Evolutionary conservation across 2,329 filamentous ascomycete genomes (phyloP).

Genomic region (Akanthomyces dipterigenus): DNA sequence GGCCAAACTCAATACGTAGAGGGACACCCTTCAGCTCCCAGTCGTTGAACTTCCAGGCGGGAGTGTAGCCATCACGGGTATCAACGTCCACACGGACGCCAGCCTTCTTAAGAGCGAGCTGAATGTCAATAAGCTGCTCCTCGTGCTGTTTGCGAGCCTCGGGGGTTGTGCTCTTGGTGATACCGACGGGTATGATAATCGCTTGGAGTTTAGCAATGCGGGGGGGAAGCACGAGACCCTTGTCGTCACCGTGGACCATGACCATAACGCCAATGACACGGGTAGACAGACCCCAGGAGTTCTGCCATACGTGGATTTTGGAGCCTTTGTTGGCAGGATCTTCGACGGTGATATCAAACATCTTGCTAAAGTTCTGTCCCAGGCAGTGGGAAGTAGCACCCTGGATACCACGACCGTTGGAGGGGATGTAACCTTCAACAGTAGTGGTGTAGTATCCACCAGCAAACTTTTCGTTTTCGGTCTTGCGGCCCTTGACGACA

Average conservation of each 20-base stretch:
- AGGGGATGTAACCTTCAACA: constrained; percentile 92
- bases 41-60: constrained; percentile 98
- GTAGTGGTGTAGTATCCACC: constrained; percentile 96
- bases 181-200: constrained; percentile 84
- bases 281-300: constrained; percentile 97
- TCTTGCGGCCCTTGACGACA: constrained; percentile 89
- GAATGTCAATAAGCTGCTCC: constrained; percentile 67
- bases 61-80: constrained; percentile 82
- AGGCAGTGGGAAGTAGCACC: constrained; percentile 91
- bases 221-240: constrained; percentile 88
- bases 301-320: constrained; percentile 90
- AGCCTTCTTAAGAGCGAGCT: constrained; percentile 60
- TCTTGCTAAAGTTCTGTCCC: constrained; percentile 97
- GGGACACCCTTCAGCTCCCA: constrained; percentile 97
- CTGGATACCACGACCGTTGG: constrained; percentile 93
- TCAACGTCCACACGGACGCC: constrained; percentile 77
- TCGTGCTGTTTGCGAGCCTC: constrained; percentile 74
- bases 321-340: constrained; percentile 77
- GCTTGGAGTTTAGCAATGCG: constrained; percentile 81
- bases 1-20: constrained; percentile 88
- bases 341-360: constrained; percentile 98
- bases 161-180: constrained; percentile 78
- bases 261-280: constrained; percentile 98
- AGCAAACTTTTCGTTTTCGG: constrained; percentile 96
- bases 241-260: constrained; percentile 95